Evolutionary conservation across 805 yeast species (phyloP).

Genomic region (Zygosaccharomyces gambellarensis): DNA sequence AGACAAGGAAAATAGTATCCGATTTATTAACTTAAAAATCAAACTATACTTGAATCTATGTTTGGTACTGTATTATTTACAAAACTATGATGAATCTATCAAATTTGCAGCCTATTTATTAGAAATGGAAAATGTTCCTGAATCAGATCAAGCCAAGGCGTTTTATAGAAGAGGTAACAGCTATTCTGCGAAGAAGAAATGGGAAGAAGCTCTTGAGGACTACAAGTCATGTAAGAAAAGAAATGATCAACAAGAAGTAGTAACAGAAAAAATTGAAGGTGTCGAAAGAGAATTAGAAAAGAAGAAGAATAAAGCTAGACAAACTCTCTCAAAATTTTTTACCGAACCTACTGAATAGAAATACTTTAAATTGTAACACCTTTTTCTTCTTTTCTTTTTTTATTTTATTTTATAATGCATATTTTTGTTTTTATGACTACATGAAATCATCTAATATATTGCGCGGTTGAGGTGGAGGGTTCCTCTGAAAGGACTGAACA

Average conservation of each 20-base stretch:
- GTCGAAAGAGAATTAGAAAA: slow-evolving; percentile 41
- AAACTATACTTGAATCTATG: slow-evolving; percentile 50
- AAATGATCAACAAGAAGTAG: slow-evolving; percentile 47
- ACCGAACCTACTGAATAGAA: slow-evolving; percentile 12
- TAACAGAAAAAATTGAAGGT: slow-evolving; percentile 41
- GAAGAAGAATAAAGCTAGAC: slow-evolving; percentile 46
- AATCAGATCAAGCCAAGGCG: slow-evolving; percentile 52
- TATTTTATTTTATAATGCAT: neutral
- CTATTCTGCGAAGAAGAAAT: slow-evolving; percentile 41
- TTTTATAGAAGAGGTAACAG: slow-evolving; percentile 52
- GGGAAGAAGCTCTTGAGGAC: slow-evolving; percentile 46
- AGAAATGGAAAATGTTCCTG: slow-evolving; percentile 41
- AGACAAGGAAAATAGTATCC: slow-evolving; percentile 47
- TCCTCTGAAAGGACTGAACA: too few species aligned
- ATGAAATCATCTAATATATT: slow-evolving; percentile 34
- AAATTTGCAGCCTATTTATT: slow-evolving; percentile 54
- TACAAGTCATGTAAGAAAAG: slow-evolving; percentile 41
- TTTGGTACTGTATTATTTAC: slow-evolving; percentile 46
- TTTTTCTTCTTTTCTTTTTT: neutral
- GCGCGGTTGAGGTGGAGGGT: slow-evolving; percentile 14
- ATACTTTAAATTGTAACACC: neutral
- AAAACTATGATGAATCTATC: slow-evolving; percentile 45
- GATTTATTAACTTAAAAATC: slow-evolving; percentile 45
- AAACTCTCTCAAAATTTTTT: slow-evolving; percentile 62
- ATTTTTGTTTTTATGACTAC: slow-evolving; percentile 13